These are phyloP conservation scores for Rosa persica DNA, from an alignment of 306 rosid species.

Conservation along the genomic window DNA sequence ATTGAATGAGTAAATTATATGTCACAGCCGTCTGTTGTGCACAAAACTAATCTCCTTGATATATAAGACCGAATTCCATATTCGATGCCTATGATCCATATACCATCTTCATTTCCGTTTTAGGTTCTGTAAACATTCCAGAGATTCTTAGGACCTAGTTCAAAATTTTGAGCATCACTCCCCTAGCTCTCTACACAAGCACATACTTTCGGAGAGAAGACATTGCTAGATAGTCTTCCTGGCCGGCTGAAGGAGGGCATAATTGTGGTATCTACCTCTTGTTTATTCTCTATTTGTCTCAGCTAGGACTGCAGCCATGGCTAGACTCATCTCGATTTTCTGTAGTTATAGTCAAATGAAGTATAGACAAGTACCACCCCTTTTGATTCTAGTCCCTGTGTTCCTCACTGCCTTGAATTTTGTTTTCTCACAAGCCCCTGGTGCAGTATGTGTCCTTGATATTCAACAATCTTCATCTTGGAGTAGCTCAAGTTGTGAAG, in stretches of 20 bases:
- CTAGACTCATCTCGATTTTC: conserved; percentile 19
- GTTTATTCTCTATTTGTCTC: neutral
- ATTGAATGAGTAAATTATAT: neutral
- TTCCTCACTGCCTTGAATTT: conserved; percentile 23
- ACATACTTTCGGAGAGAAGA: neutral
- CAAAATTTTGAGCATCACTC: neutral
- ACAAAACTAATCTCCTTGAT: neutral
- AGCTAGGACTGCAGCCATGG: conserved; percentile 18
- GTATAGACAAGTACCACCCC: conserved; percentile 10
- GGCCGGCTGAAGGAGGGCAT: neutral
- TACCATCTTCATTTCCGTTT: neutral
- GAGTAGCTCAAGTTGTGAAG: conserved; percentile 36
- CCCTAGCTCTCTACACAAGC: neutral
- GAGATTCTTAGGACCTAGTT: neutral
- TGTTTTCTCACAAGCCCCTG: conserved; percentile 29
- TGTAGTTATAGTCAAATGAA: conserved; percentile 17
- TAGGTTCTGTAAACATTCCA: neutral
- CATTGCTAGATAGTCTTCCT: neutral
- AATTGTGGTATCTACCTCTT: neutral
- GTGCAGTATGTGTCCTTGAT: conserved; percentile 42
- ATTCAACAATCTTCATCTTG: conserved; percentile 33
- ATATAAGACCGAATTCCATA: neutral
- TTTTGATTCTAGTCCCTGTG: conserved; percentile 17
- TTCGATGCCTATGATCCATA: neutral
- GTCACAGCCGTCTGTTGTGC: neutral